phyloP scores from a whole-genome alignment of 2,329 filamentous ascomycete genomes.

The Arthrobotrys sinensis region DNA sequence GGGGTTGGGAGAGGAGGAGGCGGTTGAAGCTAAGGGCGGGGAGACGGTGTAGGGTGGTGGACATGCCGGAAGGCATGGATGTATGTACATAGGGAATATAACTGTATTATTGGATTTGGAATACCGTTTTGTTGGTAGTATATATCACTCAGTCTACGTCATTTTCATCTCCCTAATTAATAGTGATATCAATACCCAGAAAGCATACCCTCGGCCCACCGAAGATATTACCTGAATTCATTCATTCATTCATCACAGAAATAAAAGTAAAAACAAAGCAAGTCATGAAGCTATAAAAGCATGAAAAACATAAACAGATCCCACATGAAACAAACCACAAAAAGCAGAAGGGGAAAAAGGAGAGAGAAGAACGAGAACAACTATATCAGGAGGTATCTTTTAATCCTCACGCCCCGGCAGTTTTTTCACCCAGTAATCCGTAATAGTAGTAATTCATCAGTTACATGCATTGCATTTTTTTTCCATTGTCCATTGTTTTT shows the following conservation, averaged over 20 bases:
- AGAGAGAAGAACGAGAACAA: background rate
- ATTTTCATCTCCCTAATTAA: background rate
- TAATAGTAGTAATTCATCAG: no score
- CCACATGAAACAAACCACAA: background rate
- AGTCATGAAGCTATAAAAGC: no score
- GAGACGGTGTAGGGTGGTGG: no score
- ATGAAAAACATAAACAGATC: background rate
- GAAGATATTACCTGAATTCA: no score
- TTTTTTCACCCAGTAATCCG: no score
- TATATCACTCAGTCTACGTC: background rate
- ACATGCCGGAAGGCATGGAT: background rate
- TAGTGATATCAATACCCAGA: no score
- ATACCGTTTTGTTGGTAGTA: background rate
- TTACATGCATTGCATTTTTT: no score
- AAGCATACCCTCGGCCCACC: no score
- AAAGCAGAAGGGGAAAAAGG: background rate
- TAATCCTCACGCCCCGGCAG: background rate
- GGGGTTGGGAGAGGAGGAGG: conserved; percentile 69
- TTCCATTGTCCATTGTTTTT: no score
- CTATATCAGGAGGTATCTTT: conserved; percentile 9
- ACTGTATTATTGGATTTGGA: conserved; percentile 10
- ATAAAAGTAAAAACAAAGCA: background rate
- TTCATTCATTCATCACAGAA: background rate
- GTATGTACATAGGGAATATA: background rate
- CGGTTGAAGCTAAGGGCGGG: conserved; percentile 63